Evolutionary conservation across 1,284 basidiomycete species (phyloP), one percentile per base, ranked within the genome.

Genomic region (Dichomitus squalens): DNA sequence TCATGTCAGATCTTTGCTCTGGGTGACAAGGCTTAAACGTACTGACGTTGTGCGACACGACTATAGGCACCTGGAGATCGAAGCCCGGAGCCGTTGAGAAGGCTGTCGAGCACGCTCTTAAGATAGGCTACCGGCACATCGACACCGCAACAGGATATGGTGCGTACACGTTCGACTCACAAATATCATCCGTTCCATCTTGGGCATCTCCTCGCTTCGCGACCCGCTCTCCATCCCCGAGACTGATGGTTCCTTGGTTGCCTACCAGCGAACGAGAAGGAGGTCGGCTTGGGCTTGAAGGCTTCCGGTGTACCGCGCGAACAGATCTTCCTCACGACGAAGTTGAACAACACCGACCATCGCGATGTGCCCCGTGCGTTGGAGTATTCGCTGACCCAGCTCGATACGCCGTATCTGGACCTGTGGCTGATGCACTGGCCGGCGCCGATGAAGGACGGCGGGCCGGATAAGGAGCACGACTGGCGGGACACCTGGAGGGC

Each of bases 351-450:
- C 75, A 74, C 81, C 25, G 85, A 88, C 70, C 90, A 92, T 65
- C 76, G 78, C 62, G 77, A 81, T 34, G 81, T 84, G 35, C 75
- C 79, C 46, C 82, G 80, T 47, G 89, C 90, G n/a, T 79, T 96
- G 53, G 80, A 88, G 61, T 74, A 80, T 53, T 92, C 90, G 31
- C 78, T 95, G 51, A 75, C 80, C 64, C 81, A 84, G 66, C 85
- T 95, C 44, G 82, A 84, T 53, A 82, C 88, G 4, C 79, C 82
- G 34, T 94, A 95, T 73, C 80, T 95, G 57, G 90, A 95, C 72
- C 78, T 95, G 53, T 86, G 82, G 85, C 79, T 95, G 56, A 87
- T 94, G 85, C 91, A 94, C 76, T 93, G 86, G 87, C 84, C 83
- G 39, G 84, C 84, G 34, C 83, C 85, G 48, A 83, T 87, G 85